Base-by-base conservation (phyloP, 2,329 filamentous ascomycete species). In the Chalaropsis ovoidea region DNA sequence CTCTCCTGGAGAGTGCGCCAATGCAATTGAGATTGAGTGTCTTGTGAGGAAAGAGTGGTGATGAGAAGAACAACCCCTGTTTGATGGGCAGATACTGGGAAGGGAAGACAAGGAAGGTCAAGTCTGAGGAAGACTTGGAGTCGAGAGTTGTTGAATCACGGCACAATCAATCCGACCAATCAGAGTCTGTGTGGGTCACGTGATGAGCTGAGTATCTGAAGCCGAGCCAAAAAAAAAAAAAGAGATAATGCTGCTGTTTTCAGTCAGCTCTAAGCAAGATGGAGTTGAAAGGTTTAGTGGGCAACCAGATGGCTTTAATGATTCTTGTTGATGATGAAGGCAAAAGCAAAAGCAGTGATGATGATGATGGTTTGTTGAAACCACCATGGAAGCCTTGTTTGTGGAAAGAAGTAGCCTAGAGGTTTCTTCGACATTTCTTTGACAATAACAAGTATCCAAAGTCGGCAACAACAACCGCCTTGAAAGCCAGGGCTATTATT, bases 1-100 rank as follows among this genome's bases (percentile, higher is more conserved):
- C 63, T 60, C 63, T 64, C 63, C 63, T 42, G 63, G 52, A 64
- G 63, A 65, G 35, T 65, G 56, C 54, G 63, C 63, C 63, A 52
- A 65, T 65, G 63, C 63, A 52, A 45, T 65, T 61, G 54, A 65
- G 63, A 61, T 45, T 52, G 43, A 61, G 31, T 42, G 43, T 49
- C 5, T 27, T 35, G 27, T 17, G 42, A 7, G 41, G 31, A 52
- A 54, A 63, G 49, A 43, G 52, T 61, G 31, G 43, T 47, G 56
- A 61, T 54, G 62, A 27, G 58, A 61, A 60, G 22, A 43, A 61
- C 52, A 64, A 67, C 54, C 61, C 61, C 43, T 64, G 65, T 54
- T 64, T 67, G 52, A 52, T 64, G 43, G 62, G 45, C 58, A 64
- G 65, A 52, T 56, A 24, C 31, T 27, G 17, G 45, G 35, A 56